A percentile compares a stretch with the other conserved stretches of the same genome.
Evolutionary conservation across 805 yeast genomes (phyloP).

Genomic region (Priceomyces carsonii): DNA sequence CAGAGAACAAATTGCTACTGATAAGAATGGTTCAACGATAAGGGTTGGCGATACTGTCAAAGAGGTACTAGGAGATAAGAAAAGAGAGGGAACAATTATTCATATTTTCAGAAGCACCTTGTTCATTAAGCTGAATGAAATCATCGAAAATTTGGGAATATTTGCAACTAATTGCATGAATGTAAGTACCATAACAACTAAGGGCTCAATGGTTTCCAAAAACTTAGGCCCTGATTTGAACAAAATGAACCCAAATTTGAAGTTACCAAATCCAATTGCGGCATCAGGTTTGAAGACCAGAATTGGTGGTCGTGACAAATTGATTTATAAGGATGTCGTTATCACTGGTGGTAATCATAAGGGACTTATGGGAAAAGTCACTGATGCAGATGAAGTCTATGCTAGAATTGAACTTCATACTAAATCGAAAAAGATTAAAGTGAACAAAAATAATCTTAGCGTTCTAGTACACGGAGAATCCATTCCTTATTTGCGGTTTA

Average conservation of each 20-base stretch:
- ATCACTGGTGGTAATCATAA: constrained; percentile 91
- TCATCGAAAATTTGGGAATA: constrained; percentile 85
- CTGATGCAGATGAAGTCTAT: constrained; percentile 87
- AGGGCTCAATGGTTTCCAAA: constrained; percentile 65
- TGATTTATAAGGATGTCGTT: constrained; percentile 81
- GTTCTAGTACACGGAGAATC: constrained; percentile 70
- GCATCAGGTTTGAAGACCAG: constrained; percentile 48
- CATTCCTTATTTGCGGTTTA: constrained; percentile 76
- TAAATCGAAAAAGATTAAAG: constrained; percentile 82
- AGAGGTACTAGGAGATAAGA: constrained; percentile 64
- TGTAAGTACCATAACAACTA: constrained; percentile 82
- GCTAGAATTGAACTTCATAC: constrained; percentile 95
- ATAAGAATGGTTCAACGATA: constrained; percentile 79
- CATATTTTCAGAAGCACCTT: constrained; percentile 81
- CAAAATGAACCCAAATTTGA: constrained; percentile 81
- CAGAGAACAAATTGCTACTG: constrained; percentile 82
- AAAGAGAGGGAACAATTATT: constrained; percentile 83
- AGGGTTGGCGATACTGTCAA: constrained; percentile 91
- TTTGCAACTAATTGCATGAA: constrained; percentile 77
- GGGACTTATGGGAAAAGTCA: constrained; percentile 90
- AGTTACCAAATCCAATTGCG: constrained; percentile 55
- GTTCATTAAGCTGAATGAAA: constrained; percentile 78
- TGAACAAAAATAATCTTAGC: constrained; percentile 75
- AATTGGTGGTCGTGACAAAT: constrained; percentile 75
- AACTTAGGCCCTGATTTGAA: constrained; percentile 65